Conservation (phyloP, 2,329 filamentous ascomycete genomes). For the Hyphodiscus sp. region DNA sequence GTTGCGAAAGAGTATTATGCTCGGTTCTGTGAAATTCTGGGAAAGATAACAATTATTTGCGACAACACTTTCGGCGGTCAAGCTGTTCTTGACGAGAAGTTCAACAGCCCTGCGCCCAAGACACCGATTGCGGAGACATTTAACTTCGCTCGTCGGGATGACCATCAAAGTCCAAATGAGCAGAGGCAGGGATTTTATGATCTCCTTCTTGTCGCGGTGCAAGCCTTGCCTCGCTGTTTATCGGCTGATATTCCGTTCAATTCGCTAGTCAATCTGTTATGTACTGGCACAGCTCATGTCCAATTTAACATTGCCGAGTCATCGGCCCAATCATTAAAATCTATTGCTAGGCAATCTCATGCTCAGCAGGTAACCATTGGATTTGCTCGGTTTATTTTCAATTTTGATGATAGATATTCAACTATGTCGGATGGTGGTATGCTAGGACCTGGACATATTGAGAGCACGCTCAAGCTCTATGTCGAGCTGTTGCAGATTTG, state of each 20-base stretch:
- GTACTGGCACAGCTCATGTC: constrained; percentile 93
- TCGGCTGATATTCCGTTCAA: constrained; percentile 90
- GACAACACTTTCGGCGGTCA: constrained; percentile 97
- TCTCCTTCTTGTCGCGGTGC: constrained; percentile 87
- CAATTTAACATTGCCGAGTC: constrained; percentile 88
- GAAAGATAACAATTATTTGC: constrained; percentile 92
- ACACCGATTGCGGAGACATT: constrained; percentile 94
- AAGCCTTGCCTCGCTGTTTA: constrained; percentile 88
- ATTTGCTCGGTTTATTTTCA: constrained; percentile 96
- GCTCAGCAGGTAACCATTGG: constrained; percentile 95
- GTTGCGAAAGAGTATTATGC: constrained; percentile 78
- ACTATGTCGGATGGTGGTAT: constrained; percentile 98
- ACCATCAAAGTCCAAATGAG: constrained; percentile 63
- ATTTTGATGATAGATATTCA: constrained; percentile 93
- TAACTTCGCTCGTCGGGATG: constrained; percentile 80
- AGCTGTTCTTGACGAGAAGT: constrained; percentile 91
- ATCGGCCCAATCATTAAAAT: constrained; percentile 87
- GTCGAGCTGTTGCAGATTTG: constrained; percentile 92
- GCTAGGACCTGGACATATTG: constrained; percentile 88
- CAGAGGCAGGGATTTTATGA: constrained; percentile 95
- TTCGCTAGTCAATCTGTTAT: constrained; percentile 86
- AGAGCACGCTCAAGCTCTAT: constrained; percentile 86
- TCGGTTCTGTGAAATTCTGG: constrained; percentile 89
- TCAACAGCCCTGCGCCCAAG: constrained; percentile 78
- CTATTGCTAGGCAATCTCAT: constrained; percentile 87